Percentiles rank a stretch among this genome's conserved stretches.
Conservation (phyloP, 2,329 filamentous ascomycete species). For the Elsinoe ampelina region DNA sequence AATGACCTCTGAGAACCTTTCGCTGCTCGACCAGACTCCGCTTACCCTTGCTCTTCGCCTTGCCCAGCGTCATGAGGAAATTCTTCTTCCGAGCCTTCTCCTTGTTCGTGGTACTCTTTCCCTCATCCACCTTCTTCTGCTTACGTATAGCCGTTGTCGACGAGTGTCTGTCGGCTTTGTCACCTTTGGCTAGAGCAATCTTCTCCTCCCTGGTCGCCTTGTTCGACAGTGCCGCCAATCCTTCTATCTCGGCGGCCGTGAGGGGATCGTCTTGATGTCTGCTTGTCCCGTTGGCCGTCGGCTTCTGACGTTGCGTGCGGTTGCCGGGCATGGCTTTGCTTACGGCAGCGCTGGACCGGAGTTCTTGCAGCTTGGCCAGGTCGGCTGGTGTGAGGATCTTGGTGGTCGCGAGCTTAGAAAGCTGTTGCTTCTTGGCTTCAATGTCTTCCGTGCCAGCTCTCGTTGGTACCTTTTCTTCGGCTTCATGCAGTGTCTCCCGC, state of each 20-base stretch:
- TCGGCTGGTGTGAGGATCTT: constrained; percentile 93
- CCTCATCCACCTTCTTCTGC: constrained; percentile 76
- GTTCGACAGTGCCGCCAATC: constrained; percentile 63
- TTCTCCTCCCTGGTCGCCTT: constrained; percentile 87
- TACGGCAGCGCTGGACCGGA: constrained; percentile 64
- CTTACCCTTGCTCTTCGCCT: constrained; percentile 94
- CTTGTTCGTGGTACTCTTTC: constrained; percentile 94
- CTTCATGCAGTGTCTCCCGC: constrained; percentile 37
- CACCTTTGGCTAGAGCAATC: constrained; percentile 70
- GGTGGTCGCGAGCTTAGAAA: constrained; percentile 74
- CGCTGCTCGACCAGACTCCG: constrained; percentile 79
- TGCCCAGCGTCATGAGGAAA: constrained; percentile 94
- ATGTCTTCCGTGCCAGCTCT: constrained; percentile 16
- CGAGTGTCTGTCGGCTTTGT: constrained; percentile 64
- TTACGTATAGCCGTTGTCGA: constrained; percentile 74
- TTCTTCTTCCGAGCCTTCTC: constrained; percentile 98
- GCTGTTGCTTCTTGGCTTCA: constrained; percentile 32
- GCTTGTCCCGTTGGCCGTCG: constrained; percentile 27
- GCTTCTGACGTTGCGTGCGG: constrained; percentile 32
- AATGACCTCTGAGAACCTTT: constrained; percentile 70
- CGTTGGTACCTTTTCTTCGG: constrained; percentile 4
- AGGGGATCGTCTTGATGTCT: constrained; percentile 79
- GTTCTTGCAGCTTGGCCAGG: constrained; percentile 84
- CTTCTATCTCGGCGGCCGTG: constrained; percentile 86
- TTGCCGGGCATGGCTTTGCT: constrained; percentile 48